phyloP scores from a whole-genome alignment of 2,329 filamentous ascomycete genomes.

The Dactylellina parvicollis region DNA sequence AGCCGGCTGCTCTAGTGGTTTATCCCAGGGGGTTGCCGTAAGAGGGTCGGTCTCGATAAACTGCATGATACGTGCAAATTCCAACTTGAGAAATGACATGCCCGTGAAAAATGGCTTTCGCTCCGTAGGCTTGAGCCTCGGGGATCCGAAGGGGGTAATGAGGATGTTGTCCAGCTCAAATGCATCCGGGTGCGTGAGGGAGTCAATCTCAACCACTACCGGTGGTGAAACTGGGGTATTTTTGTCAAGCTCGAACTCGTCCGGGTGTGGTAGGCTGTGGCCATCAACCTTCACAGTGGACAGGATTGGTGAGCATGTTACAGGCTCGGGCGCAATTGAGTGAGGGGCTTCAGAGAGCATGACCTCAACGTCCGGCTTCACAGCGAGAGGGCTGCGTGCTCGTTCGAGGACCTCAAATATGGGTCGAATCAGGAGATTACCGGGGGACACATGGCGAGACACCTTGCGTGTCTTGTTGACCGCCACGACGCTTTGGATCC shows the following conservation, averaged over 20 bases:
- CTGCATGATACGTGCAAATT: constrained; percentile 30
- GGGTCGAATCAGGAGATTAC: constrained; percentile 33
- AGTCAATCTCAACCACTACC: constrained; percentile 2
- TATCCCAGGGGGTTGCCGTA: constrained; percentile 22
- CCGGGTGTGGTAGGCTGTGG: constrained; percentile 15
- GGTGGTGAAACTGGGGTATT: neutral
- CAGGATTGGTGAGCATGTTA: neutral
- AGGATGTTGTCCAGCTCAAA: constrained; percentile 26
- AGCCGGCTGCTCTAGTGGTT: neutral
- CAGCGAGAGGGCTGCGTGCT: constrained; percentile 7
- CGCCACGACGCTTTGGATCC: constrained; percentile 1
- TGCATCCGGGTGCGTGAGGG: constrained; percentile 24
- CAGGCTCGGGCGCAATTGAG: neutral
- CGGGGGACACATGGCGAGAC: constrained; percentile 28
- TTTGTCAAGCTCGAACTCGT: constrained; percentile 20
- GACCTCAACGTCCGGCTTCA: neutral
- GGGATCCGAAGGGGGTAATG: constrained; percentile 24
- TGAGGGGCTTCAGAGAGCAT: constrained; percentile 3
- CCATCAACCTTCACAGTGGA: neutral
- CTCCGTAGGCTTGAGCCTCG: constrained; percentile 4
- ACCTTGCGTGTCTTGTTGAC: constrained; percentile 31
- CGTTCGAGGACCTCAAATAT: constrained; percentile 36
- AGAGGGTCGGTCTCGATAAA: constrained; percentile 19
- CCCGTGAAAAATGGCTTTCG: constrained; percentile 11
- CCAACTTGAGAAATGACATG: constrained; percentile 25